Conservation (phyloP, 345 rosid genomes). For the Brassica incana region DNA sequence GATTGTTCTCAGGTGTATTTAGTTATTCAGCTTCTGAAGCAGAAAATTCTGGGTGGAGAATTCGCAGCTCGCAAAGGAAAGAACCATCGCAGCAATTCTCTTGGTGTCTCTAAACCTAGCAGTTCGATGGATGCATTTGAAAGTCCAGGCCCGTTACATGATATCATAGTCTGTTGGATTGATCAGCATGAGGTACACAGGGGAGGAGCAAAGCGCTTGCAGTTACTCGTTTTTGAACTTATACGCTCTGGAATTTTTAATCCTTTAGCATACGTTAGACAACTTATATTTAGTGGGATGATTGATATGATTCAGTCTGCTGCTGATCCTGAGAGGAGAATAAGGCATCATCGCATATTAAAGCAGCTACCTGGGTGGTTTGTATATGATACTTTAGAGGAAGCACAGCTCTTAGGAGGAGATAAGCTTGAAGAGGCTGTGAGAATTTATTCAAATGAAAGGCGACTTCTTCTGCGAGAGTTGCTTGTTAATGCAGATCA, state of each 20-base stretch:
- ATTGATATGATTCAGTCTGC: constrained; percentile 55
- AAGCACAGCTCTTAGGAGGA: constrained; percentile 62
- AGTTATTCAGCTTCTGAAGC: constrained; percentile 76
- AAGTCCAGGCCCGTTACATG: constrained; percentile 94
- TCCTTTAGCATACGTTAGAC: constrained; percentile 91
- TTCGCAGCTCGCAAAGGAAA: constrained; percentile 37
- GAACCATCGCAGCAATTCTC: constrained; percentile 38
- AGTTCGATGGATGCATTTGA: constrained; percentile 57
- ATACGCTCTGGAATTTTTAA: constrained; percentile 76
- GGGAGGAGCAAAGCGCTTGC: constrained; percentile 75
- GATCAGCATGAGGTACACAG: constrained; percentile 87
- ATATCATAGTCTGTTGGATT: constrained; percentile 93
- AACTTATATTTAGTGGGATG: constrained; percentile 86
- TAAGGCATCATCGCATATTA: constrained; percentile 73
- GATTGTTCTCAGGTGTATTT: constrained; percentile 80
- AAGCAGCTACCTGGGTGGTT: constrained; percentile 79
- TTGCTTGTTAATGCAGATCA: constrained; percentile 44
- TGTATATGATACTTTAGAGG: constrained; percentile 62
- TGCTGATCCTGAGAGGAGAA: constrained; percentile 56
- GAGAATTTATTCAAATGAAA: constrained; percentile 73
- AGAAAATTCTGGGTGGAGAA: constrained; percentile 62
- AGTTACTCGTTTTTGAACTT: constrained; percentile 74
- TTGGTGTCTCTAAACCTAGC: constrained; percentile 43
- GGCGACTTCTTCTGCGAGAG: constrained; percentile 72
- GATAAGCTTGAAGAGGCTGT: constrained; percentile 64